phyloP scores from a whole-genome alignment of 2,329 filamentous ascomycete species.

The Colletotrichum musae region DNA sequence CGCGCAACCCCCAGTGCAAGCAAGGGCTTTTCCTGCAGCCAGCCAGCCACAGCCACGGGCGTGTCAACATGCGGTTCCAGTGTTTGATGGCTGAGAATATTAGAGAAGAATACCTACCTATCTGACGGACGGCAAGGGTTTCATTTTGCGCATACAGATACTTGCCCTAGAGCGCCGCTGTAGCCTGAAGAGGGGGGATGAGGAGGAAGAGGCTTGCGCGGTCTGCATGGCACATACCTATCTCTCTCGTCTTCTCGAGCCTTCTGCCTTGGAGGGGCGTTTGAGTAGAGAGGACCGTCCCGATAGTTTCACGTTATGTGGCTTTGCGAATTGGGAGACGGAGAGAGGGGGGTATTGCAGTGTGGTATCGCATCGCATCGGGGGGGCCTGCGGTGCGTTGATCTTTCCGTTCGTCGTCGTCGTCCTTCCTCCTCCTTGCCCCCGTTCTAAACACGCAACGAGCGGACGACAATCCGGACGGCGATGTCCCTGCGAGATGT shows the following conservation, averaged over 20 bases:
- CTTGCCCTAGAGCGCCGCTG: too few species aligned
- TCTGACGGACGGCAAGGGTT: neutral
- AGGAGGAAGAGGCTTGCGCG: neutral
- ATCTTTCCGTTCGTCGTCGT: too few species aligned
- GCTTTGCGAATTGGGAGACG: neutral
- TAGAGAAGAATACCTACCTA: neutral
- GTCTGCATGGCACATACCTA: neutral
- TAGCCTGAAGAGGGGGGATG: too few species aligned
- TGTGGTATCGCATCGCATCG: too few species aligned
- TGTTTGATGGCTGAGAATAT: neutral
- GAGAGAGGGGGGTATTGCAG: too few species aligned
- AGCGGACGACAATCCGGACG: neutral
- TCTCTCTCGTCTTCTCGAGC: neutral
- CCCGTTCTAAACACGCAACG: neutral
- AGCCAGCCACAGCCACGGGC: neutral
- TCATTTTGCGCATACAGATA: neutral
- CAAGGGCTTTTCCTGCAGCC: neutral
- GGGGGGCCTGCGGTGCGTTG: too few species aligned
- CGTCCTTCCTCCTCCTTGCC: too few species aligned
- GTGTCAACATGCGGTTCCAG: neutral
- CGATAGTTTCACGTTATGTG: neutral
- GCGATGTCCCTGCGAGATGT: constrained; percentile 22
- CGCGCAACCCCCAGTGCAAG: neutral
- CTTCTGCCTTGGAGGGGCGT: neutral
- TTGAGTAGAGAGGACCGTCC: neutral